Percentiles rank a stretch among this genome's conserved stretches.
Evolutionary conservation across 441 rosid species (phyloP).

Genomic region (Croton setiger): DNA sequence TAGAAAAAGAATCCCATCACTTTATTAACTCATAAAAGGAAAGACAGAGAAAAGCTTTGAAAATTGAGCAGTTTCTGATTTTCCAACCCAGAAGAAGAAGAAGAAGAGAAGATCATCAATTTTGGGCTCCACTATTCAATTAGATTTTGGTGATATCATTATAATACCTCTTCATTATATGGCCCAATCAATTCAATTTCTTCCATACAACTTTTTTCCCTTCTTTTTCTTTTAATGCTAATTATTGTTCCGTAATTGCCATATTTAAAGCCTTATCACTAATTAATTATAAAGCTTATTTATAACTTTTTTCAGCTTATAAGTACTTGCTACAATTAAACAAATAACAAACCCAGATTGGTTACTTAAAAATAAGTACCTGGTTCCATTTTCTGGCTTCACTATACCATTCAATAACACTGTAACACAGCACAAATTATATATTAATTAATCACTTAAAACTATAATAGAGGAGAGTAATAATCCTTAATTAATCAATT

Average conservation of each 20-base stretch:
- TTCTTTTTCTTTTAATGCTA: constrained; percentile 8
- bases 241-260: constrained; percentile 3
- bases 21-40: background rate
- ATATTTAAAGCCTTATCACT: constrained; percentile 3
- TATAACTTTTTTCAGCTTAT: background rate
- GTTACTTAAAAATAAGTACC: constrained; percentile 35
- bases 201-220: background rate
- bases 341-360: background rate
- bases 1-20: background rate
- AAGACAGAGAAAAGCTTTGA: background rate
- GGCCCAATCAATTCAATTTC: constrained; percentile 10
- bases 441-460: background rate
- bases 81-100: constrained; percentile 6
- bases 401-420: constrained; percentile 73
- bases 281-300: background rate
- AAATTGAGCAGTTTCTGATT: background rate
- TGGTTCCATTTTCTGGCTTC: constrained; percentile 94
- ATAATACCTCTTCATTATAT: constrained; percentile 1
- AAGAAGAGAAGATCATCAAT: constrained; percentile 4
- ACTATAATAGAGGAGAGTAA: background rate
- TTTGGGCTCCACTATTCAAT: constrained; percentile 13
- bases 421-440: constrained; percentile 22
- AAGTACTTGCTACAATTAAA: background rate
- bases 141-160: constrained; percentile 5
- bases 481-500: background rate